These are phyloP conservation scores for Physcomitrellopsis africana DNA, from an alignment of 225 moss, liverwort and hornwort species.

Conservation along the genomic window DNA sequence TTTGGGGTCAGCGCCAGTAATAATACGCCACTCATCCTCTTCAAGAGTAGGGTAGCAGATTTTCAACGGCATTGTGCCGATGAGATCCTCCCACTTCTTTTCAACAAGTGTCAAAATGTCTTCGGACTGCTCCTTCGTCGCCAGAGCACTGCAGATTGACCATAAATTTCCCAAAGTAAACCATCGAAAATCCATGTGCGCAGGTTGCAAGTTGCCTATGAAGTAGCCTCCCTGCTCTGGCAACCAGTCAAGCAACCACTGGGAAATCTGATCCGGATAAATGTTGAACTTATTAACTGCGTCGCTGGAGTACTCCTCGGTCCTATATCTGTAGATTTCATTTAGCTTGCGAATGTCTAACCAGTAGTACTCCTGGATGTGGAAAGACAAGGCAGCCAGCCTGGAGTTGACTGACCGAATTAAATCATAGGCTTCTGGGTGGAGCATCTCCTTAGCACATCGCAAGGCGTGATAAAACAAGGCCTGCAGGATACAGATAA, in stretches of 20 bases:
- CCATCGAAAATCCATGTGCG: slow-evolving; percentile 95
- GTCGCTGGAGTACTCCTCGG: slow-evolving; percentile 90
- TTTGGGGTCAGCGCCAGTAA: slow-evolving; percentile 87
- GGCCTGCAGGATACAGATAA: slow-evolving; percentile 45
- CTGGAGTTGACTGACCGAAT: slow-evolving; percentile 60
- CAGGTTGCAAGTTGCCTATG: slow-evolving; percentile 93
- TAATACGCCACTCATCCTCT: slow-evolving; percentile 84
- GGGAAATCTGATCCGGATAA: slow-evolving; percentile 87
- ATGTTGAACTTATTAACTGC: slow-evolving; percentile 98
- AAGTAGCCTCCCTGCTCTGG: slow-evolving; percentile 87
- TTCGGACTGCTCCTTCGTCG: slow-evolving; percentile 73
- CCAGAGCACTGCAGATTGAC: slow-evolving; percentile 73
- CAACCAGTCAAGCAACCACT: slow-evolving; percentile 88
- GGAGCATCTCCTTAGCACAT: slow-evolving; percentile 79
- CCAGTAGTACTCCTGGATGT: slow-evolving; percentile 95
- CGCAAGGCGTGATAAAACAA: slow-evolving; percentile 86
- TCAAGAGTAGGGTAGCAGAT: slow-evolving; percentile 74
- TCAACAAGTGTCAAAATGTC: slow-evolving; percentile 75
- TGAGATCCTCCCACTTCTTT: slow-evolving; percentile 80
- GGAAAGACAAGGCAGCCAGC: slow-evolving; percentile 78
- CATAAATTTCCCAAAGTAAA: slow-evolving; percentile 83
- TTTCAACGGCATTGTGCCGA: slow-evolving; percentile 86
- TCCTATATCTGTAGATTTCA: slow-evolving; percentile 83
- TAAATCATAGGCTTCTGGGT: slow-evolving; percentile 59
- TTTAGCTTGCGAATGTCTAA: slow-evolving; percentile 79